phyloP scores from a whole-genome alignment of 2,329 filamentous ascomycete species.

The Dothideomycetidae sp. region DNA sequence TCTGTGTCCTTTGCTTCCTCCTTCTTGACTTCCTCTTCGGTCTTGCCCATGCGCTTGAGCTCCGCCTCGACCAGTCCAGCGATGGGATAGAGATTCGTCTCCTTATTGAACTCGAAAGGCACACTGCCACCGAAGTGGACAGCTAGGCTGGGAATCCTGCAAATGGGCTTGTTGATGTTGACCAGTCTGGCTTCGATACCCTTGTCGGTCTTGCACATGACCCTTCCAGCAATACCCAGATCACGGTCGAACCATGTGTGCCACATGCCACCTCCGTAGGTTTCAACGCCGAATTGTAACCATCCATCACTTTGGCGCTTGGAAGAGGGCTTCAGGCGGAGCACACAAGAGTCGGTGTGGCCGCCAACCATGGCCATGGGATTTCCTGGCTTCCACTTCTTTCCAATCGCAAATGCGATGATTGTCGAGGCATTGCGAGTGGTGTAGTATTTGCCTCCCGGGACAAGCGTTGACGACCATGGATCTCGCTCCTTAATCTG shows the following conservation, averaged over 20 bases:
- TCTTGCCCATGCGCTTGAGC: constrained; percentile 58
- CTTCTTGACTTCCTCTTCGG: constrained; percentile 34
- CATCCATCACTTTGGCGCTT: constrained; percentile 79
- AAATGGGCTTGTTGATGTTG: constrained; percentile 78
- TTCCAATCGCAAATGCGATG: constrained; percentile 80
- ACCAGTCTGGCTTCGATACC: constrained; percentile 71
- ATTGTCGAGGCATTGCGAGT: constrained; percentile 89
- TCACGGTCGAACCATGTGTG: constrained; percentile 98
- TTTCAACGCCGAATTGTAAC: constrained; percentile 88
- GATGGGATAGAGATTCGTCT: constrained; percentile 89
- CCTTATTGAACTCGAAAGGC: constrained; percentile 90
- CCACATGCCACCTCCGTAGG: constrained; percentile 93
- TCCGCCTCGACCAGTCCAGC: constrained; percentile 75
- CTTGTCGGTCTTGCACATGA: constrained; percentile 62
- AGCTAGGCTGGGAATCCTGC: constrained; percentile 83
- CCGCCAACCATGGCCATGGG: constrained; percentile 85
- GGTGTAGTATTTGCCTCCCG: constrained; percentile 90
- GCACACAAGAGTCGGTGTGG: constrained; percentile 86
- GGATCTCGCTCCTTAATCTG: constrained; percentile 81
- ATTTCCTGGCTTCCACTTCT: constrained; percentile 83
- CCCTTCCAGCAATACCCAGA: constrained; percentile 74
- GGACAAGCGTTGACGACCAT: constrained; percentile 65
- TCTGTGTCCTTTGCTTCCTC: constrained; percentile 24
- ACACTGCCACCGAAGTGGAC: constrained; percentile 83
- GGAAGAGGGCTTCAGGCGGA: constrained; percentile 86